These are phyloP conservation scores for Pythium catenulatum DNA, from an alignment of 352 stramenopile genomes.

Conservation along the genomic window DNA sequence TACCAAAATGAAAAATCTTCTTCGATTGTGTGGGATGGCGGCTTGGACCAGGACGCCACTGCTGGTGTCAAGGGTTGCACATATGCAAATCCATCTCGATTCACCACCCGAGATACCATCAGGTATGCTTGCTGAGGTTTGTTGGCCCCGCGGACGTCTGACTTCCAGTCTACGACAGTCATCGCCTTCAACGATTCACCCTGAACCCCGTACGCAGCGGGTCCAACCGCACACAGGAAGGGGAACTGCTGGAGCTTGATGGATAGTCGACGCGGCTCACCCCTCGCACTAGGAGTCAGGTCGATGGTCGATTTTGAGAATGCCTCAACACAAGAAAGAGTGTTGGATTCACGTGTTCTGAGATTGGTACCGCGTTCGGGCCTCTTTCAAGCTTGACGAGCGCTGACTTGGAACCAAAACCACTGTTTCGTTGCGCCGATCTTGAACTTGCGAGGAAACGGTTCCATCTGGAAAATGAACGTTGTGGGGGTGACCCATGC, in stretches of 20 bases:
- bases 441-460: neutral
- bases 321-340: conserved; percentile 19
- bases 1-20: conserved; percentile 3
- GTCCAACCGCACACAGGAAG: conserved; percentile 29
- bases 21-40: neutral
- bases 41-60: conserved; percentile 12
- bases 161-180: conserved; percentile 33
- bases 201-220: conserved; percentile 35
- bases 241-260: conserved; percentile 36
- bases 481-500: neutral
- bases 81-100: neutral
- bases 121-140: conserved; percentile 38
- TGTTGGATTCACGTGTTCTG: neutral
- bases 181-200: conserved; percentile 24
- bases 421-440: too few species aligned
- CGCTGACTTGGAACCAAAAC: too few species aligned
- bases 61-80: neutral
- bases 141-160: neutral
- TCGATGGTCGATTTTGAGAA: neutral
- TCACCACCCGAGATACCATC: conserved; percentile 28
- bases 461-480: neutral
- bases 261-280: neutral
- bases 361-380: neutral
- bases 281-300: neutral
- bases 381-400: too few species aligned